These are phyloP conservation scores for Lophiotrema nucula DNA, from an alignment of 495 filamentous ascomycete species.

Conservation along the genomic window DNA sequence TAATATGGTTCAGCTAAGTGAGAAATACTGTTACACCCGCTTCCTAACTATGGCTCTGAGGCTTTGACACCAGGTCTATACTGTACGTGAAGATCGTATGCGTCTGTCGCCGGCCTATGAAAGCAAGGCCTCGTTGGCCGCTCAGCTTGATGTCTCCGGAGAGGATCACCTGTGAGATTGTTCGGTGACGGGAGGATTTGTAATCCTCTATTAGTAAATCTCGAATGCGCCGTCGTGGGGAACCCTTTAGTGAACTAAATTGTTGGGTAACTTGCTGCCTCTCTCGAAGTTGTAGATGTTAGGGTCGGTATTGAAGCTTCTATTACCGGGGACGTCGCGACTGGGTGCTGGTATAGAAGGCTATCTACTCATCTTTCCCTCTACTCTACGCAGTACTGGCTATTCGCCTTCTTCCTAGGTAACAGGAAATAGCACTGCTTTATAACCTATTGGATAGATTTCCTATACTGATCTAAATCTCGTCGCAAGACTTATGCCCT, in stretches of 20 bases:
- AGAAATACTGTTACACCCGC: conserved; percentile 47
- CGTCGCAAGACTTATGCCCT: conserved; percentile 51
- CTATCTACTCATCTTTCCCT: conserved; percentile 44
- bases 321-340: background rate
- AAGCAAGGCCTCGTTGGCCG: conserved; percentile 41
- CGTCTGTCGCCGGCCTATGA: conserved; percentile 50
- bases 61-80: conserved; percentile 42
- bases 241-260: conserved; percentile 53
- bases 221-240: conserved; percentile 38
- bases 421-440: conserved; percentile 55
- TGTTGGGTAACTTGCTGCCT: conserved; percentile 37
- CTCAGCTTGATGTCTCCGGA: conserved; percentile 47
- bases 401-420: conserved; percentile 48
- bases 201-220: conserved; percentile 40
- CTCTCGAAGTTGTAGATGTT: conserved; percentile 11
- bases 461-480: conserved; percentile 37
- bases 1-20: conserved; percentile 50
- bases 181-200: background rate
- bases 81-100: conserved; percentile 50
- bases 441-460: conserved; percentile 58
- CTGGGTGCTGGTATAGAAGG: conserved; percentile 25
- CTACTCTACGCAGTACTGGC: conserved; percentile 46
- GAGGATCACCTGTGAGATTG: conserved; percentile 35
- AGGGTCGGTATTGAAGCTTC: background rate
- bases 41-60: conserved; percentile 19